Evolutionary conservation across 345 rosid genomes (phyloP).

Genomic region (Rhodamnia argentea): DNA sequence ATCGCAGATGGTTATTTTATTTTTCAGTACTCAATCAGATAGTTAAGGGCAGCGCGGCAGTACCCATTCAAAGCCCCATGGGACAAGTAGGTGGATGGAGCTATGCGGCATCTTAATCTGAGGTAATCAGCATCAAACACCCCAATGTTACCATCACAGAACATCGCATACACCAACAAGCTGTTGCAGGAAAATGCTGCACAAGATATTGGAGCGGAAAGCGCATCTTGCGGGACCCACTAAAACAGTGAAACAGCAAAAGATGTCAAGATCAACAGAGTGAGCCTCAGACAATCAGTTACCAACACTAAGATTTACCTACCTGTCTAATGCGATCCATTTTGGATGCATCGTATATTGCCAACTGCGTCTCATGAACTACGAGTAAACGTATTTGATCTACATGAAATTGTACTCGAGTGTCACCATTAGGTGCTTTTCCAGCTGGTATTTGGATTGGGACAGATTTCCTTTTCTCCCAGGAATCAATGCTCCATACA

Average conservation of each 20-base stretch:
- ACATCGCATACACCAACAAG: conserved; percentile 41
- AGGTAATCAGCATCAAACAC: conserved; percentile 35
- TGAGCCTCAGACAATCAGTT: not conserved
- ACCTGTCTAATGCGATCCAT: conserved; percentile 65
- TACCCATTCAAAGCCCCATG: conserved; percentile 16
- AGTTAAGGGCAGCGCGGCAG: not conserved
- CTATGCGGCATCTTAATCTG: conserved; percentile 31
- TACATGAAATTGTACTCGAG: conserved; percentile 60
- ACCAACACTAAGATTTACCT: not conserved
- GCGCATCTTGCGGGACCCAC: conserved; percentile 55
- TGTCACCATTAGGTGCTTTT: conserved; percentile 43
- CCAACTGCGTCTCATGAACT: conserved; percentile 68
- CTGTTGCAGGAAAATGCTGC: conserved; percentile 61
- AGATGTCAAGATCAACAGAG: not conserved
- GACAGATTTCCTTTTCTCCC: conserved; percentile 61
- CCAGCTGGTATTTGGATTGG: conserved; percentile 52
- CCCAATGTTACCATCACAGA: conserved; percentile 43
- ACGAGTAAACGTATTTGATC: conserved; percentile 59
- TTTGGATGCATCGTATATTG: conserved; percentile 62
- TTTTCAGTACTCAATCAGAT: not conserved
- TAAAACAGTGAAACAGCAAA: conserved; percentile 6
- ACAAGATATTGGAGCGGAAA: conserved; percentile 34
- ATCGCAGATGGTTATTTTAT: not conserved
- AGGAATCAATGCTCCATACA: conserved; percentile 60
- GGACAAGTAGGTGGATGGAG: conserved; percentile 30